A percentile compares a stretch with the other conserved stretches of the same genome.
Conservation (phyloP, 306 rosid species). For the Trichosanthes cucumerina region DNA sequence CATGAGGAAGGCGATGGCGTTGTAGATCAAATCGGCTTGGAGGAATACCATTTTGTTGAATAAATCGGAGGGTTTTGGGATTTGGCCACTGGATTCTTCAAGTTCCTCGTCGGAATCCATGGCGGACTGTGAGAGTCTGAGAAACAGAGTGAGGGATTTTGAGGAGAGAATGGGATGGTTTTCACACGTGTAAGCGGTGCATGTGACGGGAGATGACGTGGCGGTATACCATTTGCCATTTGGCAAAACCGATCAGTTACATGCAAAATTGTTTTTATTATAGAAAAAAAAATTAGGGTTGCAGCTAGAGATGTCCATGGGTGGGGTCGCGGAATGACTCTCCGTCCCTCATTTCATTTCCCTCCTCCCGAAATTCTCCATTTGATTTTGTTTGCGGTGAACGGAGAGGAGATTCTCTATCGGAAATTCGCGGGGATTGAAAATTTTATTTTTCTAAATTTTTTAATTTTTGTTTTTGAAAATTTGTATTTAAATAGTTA, state of each 20-base stretch:
- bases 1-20: conserved; percentile 23
- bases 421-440: too few relatives aligned
- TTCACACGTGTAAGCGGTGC: neutral
- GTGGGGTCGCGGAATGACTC: too few relatives aligned
- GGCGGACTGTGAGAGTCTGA: neutral
- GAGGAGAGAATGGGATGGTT: neutral
- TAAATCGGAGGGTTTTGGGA: conserved; percentile 32
- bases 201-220: neutral
- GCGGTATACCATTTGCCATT: neutral
- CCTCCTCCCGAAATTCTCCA: too few relatives aligned
- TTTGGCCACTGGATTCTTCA: neutral
- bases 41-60: conserved; percentile 26
- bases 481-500: too few relatives aligned
- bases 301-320: too few relatives aligned
- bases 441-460: too few relatives aligned
- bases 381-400: too few relatives aligned
- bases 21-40: conserved; percentile 41
- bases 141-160: neutral
- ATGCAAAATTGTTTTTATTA: too few relatives aligned
- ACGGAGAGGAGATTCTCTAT: too few relatives aligned
- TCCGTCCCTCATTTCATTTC: too few relatives aligned
- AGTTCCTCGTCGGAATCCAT: conserved; percentile 8
- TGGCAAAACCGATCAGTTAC: neutral
- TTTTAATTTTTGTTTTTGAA: too few relatives aligned
- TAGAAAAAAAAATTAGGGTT: too few relatives aligned